Evolutionary conservation across 805 yeast species (phyloP), one percentile per base, ranked within the genome.

Genomic region (Starmerella geochares): DNA sequence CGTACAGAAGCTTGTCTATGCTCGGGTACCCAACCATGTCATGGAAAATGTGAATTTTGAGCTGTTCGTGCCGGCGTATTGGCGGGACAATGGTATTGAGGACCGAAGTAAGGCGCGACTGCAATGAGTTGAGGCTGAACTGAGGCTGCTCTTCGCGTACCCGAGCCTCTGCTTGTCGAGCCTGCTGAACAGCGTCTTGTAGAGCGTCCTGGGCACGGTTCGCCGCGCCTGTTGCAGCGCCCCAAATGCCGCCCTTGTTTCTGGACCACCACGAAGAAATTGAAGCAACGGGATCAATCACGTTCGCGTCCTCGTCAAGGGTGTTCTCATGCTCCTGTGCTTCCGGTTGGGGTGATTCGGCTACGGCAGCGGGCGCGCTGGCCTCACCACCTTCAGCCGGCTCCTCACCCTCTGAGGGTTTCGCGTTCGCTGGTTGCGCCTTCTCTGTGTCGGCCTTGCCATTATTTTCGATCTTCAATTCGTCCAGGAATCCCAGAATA

Each of bases 1-100:
- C 65, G 57, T 71, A 68, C 13, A 77, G 72, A 48, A 75, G 65
- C 28, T 67, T 64, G 56, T 77, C 80, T 57, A 80, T 68, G 50
- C 65, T 60, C 3, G 71, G 68, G 55, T 67, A 71, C 20, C 75
- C 75, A 11, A 67, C 71, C 62, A 71, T 63, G 50, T 71, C 75
- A 50, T 71, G 74, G 58, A 68, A 70, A n/a, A 71, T 62, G 53
- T 68, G 70, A 40, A 71, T 65, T 41, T 60, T 58, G 28, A 71
- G 64, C 56, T 70, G 73, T 57, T 71, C 74, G 50, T 71, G 74
- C 25, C 65, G 64, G 28, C 61, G 41, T 41, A 71, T 71, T 6
- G 74, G 75, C 13, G 74, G 74, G 7, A 71, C 75, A 43, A 71
- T 69, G 11, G 70, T 66, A 45, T 64, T 62, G 46, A 71, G 54